A percentile compares a stretch with the other conserved stretches of the same genome.
phyloP scores from a whole-genome alignment of 768 basidiomycete species.

The Antrodiella citrinella region DNA sequence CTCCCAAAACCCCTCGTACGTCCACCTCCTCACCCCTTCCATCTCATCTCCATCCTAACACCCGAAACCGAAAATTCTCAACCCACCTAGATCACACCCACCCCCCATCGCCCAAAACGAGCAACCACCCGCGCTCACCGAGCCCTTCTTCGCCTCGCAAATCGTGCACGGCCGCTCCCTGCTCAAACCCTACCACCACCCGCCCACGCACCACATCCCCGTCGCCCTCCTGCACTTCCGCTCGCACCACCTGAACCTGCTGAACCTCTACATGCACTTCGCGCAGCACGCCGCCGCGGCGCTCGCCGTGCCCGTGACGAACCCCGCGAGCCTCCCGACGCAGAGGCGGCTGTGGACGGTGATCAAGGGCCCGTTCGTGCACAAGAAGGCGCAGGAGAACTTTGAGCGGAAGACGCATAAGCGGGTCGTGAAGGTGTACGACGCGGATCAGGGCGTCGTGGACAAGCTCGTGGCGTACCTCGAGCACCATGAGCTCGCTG shows the following conservation, averaged over 20 bases:
- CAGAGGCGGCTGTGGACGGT: slow-evolving; percentile 83
- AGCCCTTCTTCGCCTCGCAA: slow-evolving; percentile 39
- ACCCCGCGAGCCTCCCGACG: slow-evolving; percentile 58
- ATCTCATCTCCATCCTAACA: no score
- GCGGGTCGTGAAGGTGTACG: slow-evolving; percentile 84
- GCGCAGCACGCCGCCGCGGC: slow-evolving; percentile 78
- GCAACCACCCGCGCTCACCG: slow-evolving; percentile 14
- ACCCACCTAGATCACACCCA: no score
- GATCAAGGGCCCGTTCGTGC: slow-evolving; percentile 73
- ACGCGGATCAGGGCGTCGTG: slow-evolving; percentile 72
- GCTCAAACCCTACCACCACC: slow-evolving; percentile 46
- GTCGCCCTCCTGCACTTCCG: slow-evolving; percentile 81
- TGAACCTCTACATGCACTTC: slow-evolving; percentile 81
- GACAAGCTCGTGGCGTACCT: slow-evolving; percentile 78
- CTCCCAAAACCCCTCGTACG: no score
- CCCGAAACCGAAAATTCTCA: no score
- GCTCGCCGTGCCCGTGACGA: slow-evolving; percentile 71
- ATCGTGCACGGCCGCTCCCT: slow-evolving; percentile 56
- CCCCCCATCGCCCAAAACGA: not conserved
- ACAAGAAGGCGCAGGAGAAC: slow-evolving; percentile 95
- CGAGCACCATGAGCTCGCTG: slow-evolving; percentile 63
- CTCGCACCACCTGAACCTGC: slow-evolving; percentile 55
- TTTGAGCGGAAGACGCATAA: slow-evolving; percentile 82
- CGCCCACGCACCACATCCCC: slow-evolving; percentile 60
- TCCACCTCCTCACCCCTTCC: no score